Conservation (phyloP, 306 rosid genomes). For the Prunus campanulata region DNA sequence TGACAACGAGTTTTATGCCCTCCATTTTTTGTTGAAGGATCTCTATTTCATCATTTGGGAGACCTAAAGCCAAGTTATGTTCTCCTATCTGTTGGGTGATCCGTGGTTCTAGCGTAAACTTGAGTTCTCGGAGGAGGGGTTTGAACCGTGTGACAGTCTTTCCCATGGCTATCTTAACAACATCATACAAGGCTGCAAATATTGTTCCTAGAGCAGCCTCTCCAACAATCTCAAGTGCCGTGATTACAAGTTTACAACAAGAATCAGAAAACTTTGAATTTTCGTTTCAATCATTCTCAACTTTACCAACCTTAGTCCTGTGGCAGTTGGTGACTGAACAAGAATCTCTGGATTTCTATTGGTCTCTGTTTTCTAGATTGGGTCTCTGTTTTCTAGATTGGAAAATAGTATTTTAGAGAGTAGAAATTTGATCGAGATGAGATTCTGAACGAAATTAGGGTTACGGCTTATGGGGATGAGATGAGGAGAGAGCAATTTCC, state of each 20-base stretch:
- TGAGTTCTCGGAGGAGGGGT: neutral
- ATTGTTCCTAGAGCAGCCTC: slow-evolving; percentile 11
- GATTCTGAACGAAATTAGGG: too few species aligned
- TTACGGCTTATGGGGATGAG: too few species aligned
- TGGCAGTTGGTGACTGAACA: neutral
- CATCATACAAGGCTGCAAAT: slow-evolving; percentile 3
- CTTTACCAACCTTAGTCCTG: neutral
- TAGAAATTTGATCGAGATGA: too few species aligned
- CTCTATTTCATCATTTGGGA: neutral
- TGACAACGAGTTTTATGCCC: neutral
- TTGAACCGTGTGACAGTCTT: neutral
- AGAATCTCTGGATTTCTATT: too few species aligned
- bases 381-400: too few species aligned
- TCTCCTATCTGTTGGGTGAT: neutral
- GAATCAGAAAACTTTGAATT: too few species aligned
- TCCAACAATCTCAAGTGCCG: neutral
- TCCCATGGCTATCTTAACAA: neutral
- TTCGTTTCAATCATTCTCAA: too few species aligned
- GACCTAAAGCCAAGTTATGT: neutral
- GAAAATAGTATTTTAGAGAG: too few species aligned
- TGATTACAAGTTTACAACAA: neutral
- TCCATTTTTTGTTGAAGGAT: neutral
- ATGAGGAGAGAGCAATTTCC: too few species aligned
- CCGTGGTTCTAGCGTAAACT: neutral
- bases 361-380: too few species aligned